phyloP scores from a whole-genome alignment of 208 protist species.

The Novymonas esmeraldas region DNA sequence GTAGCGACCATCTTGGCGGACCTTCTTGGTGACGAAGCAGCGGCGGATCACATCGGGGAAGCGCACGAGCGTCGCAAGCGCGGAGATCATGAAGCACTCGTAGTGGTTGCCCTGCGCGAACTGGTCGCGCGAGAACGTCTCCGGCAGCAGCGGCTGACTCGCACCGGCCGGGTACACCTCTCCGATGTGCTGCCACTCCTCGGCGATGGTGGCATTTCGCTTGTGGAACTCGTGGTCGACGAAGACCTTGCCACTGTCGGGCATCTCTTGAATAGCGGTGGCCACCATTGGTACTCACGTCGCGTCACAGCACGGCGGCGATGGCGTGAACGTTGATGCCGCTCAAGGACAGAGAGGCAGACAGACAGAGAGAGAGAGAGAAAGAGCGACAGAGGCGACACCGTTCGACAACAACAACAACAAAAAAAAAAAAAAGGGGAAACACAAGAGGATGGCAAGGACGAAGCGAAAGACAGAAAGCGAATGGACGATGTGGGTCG shows the following conservation, averaged over 20 bases:
- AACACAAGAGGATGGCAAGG: slow-evolving; percentile 19
- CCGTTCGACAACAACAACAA: too few relatives aligned
- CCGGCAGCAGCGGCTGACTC: slow-evolving; percentile 61
- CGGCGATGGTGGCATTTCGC: slow-evolving; percentile 54
- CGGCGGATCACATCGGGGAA: slow-evolving; percentile 78
- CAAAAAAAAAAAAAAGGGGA: slow-evolving; percentile 20
- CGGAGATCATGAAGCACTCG: slow-evolving; percentile 83
- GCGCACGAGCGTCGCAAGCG: slow-evolving; percentile 63
- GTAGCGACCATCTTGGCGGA: slow-evolving; percentile 79
- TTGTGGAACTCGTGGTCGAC: slow-evolving; percentile 65
- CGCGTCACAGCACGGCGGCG: not conserved
- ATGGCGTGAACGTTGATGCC: not conserved
- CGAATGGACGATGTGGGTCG: slow-evolving; percentile 8
- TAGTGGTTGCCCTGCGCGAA: slow-evolving; percentile 85
- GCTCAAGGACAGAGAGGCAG: not conserved
- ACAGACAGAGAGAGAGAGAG: not conserved
- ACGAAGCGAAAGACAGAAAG: not conserved
- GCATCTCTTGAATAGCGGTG: slow-evolving; percentile 28
- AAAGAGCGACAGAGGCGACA: too few relatives aligned
- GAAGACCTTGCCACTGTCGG: slow-evolving; percentile 63
- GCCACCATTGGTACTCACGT: too few relatives aligned
- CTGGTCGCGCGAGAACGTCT: slow-evolving; percentile 64
- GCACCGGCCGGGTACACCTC: slow-evolving; percentile 67
- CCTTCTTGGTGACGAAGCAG: slow-evolving; percentile 84
- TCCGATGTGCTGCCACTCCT: slow-evolving; percentile 62